A percentile compares a stretch with the other conserved stretches of the same genome.
Conservation (phyloP, 768 basidiomycete genomes). For the Lyophyllum decastes region DNA sequence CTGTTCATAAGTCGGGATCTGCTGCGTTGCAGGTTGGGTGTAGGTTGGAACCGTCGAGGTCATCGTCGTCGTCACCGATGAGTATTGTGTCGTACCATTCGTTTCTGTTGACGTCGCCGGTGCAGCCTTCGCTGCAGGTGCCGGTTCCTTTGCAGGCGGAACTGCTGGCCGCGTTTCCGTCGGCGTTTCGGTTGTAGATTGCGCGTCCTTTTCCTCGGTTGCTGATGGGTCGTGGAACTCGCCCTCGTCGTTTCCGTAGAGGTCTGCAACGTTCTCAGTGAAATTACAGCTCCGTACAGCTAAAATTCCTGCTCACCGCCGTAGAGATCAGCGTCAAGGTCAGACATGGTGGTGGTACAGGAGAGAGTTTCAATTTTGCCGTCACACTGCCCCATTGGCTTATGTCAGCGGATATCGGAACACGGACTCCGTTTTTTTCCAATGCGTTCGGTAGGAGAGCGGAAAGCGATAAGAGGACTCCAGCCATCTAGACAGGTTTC, state of each 20-base stretch:
- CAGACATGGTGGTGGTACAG: slow-evolving; percentile 59
- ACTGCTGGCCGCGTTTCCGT: slow-evolving; percentile 19
- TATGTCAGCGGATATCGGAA: slow-evolving; percentile 18
- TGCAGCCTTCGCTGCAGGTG: slow-evolving; percentile 19
- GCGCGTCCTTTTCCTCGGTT: slow-evolving; percentile 35
- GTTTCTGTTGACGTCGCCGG: slow-evolving; percentile 19
- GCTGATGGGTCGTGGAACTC: slow-evolving; percentile 50
- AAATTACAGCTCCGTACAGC: background rate
- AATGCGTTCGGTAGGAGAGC: background rate
- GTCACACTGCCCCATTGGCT: slow-evolving; percentile 15
- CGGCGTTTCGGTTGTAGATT: slow-evolving; percentile 26
- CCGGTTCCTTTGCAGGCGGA: slow-evolving; percentile 11
- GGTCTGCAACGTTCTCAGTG: slow-evolving; percentile 43
- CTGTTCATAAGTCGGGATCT: slow-evolving; percentile 80
- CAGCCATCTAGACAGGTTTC: background rate
- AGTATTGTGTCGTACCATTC: slow-evolving; percentile 13
- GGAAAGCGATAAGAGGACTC: background rate
- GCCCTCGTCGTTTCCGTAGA: slow-evolving; percentile 73
- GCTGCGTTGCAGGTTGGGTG: slow-evolving; percentile 50
- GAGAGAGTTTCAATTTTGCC: slow-evolving; percentile 25
- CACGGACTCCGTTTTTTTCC: slow-evolving; percentile 3
- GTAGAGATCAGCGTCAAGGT: slow-evolving; percentile 88
- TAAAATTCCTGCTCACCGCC: slow-evolving; percentile 58
- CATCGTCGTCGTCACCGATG: slow-evolving; percentile 24
- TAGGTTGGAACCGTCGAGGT: slow-evolving; percentile 18